Evolutionary conservation across 116 monocot species (phyloP), one percentile per base, ranked within the genome.

Genomic region (Phalaenopsis hybrid): DNA sequence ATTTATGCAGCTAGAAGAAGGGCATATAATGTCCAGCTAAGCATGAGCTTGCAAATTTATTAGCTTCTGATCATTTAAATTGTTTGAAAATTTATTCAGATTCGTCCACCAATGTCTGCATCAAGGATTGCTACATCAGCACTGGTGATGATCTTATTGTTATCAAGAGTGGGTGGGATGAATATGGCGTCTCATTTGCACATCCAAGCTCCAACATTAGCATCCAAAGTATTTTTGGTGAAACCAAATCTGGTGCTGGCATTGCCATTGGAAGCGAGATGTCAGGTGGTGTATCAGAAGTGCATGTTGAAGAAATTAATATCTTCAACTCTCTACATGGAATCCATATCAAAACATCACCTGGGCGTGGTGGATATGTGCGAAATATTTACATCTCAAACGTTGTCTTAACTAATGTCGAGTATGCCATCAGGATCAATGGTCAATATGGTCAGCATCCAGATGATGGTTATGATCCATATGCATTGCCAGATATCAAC

Each of bases 231-330:
- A 74, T 88, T 44, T 13, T 68, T 0, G 78, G 69, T 11, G 45
- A 73, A n/a, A 74, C 80, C 31, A 46, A 45, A 48, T n/a, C 44
- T 10, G 83, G 87, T 2, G 80, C 89, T 8, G 89, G 78, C 57
- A 70, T 87, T 75, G 85, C 89, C 41, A 79, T 89, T 8, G 89
- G 89, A n/a, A 89, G 89, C 6, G 89, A 86, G 74, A 89, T 89
- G 89, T 89, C 89, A 13, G 89, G 89, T 12, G 89, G 89, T 6
- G 81, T 89, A 18, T 74, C 80, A 0, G 52, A 83, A 4, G 76
- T 89, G 4, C 67, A 55, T 1, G 85, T 69, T 1, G 85, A 85
- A 9, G 49, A 83, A 67, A 63, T 89, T 25, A 78, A 59, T 13
- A 37, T 89, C 25, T 76, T 75, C 48, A 70, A 89, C 65, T 89